These are phyloP conservation scores for Pisolithus tinctorius DNA, from an alignment of 768 basidiomycete species.

Conservation along the genomic window DNA sequence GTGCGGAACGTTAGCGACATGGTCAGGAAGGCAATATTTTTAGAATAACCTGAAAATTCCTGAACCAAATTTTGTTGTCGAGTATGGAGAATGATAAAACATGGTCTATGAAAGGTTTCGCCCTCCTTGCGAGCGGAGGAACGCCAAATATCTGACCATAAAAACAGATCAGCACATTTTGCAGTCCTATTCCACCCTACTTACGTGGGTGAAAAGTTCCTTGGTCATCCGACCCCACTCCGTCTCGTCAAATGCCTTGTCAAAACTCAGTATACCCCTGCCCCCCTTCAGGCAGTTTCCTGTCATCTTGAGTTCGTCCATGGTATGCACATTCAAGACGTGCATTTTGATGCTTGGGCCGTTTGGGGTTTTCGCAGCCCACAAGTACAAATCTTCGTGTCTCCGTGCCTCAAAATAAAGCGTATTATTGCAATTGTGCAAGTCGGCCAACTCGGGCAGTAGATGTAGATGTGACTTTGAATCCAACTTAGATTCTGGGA, in stretches of 20 bases:
- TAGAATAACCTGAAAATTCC: constrained; percentile 85
- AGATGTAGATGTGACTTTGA: constrained; percentile 91
- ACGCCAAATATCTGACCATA: constrained; percentile 82
- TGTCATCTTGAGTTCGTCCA: constrained; percentile 99
- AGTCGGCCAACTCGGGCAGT: constrained; percentile 92
- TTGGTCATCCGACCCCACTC: constrained; percentile 85
- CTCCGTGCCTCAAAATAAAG: constrained; percentile 95
- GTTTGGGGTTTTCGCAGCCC: constrained; percentile 96
- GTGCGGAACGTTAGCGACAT: not conserved
- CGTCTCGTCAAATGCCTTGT: constrained; percentile 80
- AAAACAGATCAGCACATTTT: constrained; percentile 1
- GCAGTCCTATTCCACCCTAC: constrained; percentile 20
- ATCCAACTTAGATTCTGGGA: constrained; percentile 89
- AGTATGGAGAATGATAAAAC: constrained; percentile 93
- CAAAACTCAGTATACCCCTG: constrained; percentile 88
- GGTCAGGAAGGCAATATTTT: not conserved
- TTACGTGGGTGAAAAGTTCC: constrained; percentile 89
- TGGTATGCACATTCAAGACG: constrained; percentile 97
- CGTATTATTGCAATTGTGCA: constrained; percentile 96
- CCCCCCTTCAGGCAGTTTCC: constrained; percentile 98
- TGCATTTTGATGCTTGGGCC: constrained; percentile 97
- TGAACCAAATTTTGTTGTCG: constrained; percentile 97
- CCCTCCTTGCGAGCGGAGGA: constrained; percentile 80
- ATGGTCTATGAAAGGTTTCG: constrained; percentile 98
- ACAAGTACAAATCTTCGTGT: constrained; percentile 93